Conservation (phyloP, 306 rosid species). For the Hippophae gyantsensis region DNA sequence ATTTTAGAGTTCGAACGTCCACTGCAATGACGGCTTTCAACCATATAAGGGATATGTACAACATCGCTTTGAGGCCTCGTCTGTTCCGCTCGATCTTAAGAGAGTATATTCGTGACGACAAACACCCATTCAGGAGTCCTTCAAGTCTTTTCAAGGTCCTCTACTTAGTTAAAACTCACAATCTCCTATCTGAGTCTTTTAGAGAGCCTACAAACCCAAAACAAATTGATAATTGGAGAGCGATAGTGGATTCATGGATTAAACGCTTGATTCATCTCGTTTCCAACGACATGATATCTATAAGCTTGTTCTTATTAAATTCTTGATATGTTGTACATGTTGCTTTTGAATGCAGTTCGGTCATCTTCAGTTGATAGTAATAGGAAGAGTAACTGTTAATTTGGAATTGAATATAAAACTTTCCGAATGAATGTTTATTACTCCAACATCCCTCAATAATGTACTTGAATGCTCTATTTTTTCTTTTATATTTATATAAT, state of each 20-base stretch:
- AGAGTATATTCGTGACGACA: conserved; percentile 43
- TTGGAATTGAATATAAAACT: too few relatives aligned
- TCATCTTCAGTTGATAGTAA: not conserved
- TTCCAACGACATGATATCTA: conserved; percentile 40
- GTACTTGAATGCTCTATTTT: too few relatives aligned
- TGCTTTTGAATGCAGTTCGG: not conserved
- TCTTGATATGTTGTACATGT: too few relatives aligned
- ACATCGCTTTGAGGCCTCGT: conserved; percentile 62
- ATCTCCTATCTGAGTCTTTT: conserved; percentile 47
- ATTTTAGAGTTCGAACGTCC: conserved; percentile 7
- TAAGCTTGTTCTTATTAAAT: not conserved
- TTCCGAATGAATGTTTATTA: too few relatives aligned
- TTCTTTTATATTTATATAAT: too few relatives aligned
- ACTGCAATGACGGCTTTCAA: conserved; percentile 54
- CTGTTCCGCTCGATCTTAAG: conserved; percentile 41
- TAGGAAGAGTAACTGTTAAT: too few relatives aligned
- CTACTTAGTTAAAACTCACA: conserved; percentile 43
- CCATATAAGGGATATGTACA: conserved; percentile 45
- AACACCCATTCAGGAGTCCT: conserved; percentile 27
- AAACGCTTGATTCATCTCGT: conserved; percentile 40
- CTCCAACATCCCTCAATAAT: too few relatives aligned
- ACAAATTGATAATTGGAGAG: conserved; percentile 41
- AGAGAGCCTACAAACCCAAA: conserved; percentile 26
- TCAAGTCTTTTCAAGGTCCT: conserved; percentile 36
- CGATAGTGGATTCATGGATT: conserved; percentile 66